phyloP scores from a whole-genome alignment of 2,329 filamentous ascomycete genomes.

The Herpotrichia juniperi region DNA sequence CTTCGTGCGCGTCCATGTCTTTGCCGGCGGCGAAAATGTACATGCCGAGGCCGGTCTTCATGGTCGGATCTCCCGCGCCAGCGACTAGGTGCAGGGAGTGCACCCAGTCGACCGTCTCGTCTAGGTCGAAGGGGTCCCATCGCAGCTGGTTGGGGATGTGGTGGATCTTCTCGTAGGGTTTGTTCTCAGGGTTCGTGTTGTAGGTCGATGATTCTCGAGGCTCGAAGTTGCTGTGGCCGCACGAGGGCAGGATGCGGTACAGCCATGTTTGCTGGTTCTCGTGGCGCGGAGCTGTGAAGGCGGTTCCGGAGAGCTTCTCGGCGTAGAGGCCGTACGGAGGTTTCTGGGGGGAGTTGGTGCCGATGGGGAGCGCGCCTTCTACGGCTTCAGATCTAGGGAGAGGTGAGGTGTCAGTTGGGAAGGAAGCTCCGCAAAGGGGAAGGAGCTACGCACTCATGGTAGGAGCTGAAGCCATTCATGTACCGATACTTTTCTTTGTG shows the following conservation, averaged over 20 bases:
- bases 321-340: conserved; percentile 79
- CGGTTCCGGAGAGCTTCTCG: conserved; percentile 69
- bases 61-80: conserved; percentile 77
- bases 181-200: conserved; percentile 57
- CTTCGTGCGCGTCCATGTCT: conserved; percentile 74
- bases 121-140: conserved; percentile 79
- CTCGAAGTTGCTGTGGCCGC: conserved; percentile 63
- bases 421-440: background rate
- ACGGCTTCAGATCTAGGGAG: conserved; percentile 73
- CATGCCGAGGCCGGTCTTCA: conserved; percentile 80
- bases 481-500: conserved; percentile 75
- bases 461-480: conserved; percentile 77
- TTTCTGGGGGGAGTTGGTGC: conserved; percentile 82
- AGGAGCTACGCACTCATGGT: conserved; percentile 70
- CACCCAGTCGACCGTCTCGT: conserved; percentile 71
- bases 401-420: conserved; percentile 13
- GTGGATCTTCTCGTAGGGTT: conserved; percentile 64
- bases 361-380: conserved; percentile 74
- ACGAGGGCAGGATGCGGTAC: conserved; percentile 62
- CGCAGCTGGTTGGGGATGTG: conserved; percentile 82
- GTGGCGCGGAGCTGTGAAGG: conserved; percentile 63
- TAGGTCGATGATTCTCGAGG: conserved; percentile 55
- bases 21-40: conserved; percentile 80
- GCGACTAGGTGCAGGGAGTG: conserved; percentile 74
- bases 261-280: conserved; percentile 66